Base-by-base conservation (phyloP, 2,329 filamentous ascomycete genomes). In the Xylaria sp. region DNA sequence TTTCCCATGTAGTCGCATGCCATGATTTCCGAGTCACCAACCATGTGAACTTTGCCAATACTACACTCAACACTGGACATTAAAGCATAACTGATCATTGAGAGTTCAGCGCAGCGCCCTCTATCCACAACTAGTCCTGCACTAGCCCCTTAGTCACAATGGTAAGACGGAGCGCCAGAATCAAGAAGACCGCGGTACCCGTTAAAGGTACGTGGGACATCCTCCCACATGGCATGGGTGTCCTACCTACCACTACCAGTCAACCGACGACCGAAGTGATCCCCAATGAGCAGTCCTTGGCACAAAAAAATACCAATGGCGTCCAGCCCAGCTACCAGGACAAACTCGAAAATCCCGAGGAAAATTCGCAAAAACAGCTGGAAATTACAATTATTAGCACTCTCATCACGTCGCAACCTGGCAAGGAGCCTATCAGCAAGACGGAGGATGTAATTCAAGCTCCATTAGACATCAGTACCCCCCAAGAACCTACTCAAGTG, bases 191-290 rank as follows among this genome's bases (percentile, higher is more conserved):
- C 56, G 66, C 64, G 2, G 68, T 70, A 2, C 71, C 73, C 11
- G 61, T 74, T 8, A 70, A 55, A 27, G 71, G 70, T 11, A 68
- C 64, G 30, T 74, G 68, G 69, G 67, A 72, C 65, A 61, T 70
- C 14, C 61, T 77, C 8, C 76, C 76, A 21, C 76, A 77, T 45
- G 71, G 71, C 12, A 72, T 77, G 71, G 75, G 76, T 2, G 24
- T 62, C 47, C 56, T 69, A 11, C 59, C 68, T 58, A 62, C 58
- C 4, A 12, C 60, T 3, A 9, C 39, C 8, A 42, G 9, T 27
- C 60, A 64, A 21, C 19, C 67, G 30, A 39, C 39, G 7, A 59
- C 32, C 11, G 19, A 36, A 1, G 32, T 24, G 47, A 30, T 7
- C 19, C 34, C 47, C 7, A n/a, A 30, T 7, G 45, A 27, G 12